Base-by-base conservation (phyloP, 108 stramenopile genomes). In the Nannochloropsis oceanica region DNA sequence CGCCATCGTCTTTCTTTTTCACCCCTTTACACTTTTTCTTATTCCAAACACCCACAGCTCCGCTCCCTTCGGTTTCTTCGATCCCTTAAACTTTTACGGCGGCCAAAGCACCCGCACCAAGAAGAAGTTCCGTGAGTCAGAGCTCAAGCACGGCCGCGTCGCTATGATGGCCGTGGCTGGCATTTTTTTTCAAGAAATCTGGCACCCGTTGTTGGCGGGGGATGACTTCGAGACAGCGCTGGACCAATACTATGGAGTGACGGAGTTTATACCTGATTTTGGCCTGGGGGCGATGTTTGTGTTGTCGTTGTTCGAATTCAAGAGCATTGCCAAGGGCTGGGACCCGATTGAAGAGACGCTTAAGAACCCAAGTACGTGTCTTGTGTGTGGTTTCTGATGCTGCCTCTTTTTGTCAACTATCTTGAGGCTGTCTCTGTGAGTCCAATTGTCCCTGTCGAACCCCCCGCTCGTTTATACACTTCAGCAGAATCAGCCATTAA, bases 121-220 rank as follows among this genome's bases (percentile, higher is more conserved):
- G 59, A 73, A 73, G n/a, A 73, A 73, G 96, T 92, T 98, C 26
- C 94, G 96, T 27, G 97, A 98, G 91, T 96, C 97, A 44, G 97
- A 98, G 90, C 85, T 98, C 91, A 98, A 98, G 92, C 97, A 98
- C 91, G 90, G 93, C 85, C 95, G 97, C 85, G 88, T 98, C 81
- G 95, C 96, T 81, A 98, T 98, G 97, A 86, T 98, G 80, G 97
- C 97, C 27, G 94, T 93, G 73, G 93, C 91, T 42, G 97, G 97
- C 44, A 89, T 95, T 80, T 89, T 98, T 83, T 94, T 93, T 84
- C 95, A 95, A 83, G 97, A 97, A 73, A 18, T 73, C 59, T 73
- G 59, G 59, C 59, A 73, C n/a, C 59, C 59, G 18, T n/a, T 73
- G 18, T n/a, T 73, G 59, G 59, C 59, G n/a, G 59, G 59, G 18